Evolutionary conservation across 169 alveolate species (phyloP).

Genomic region (Plasmodium reichenowi): DNA sequence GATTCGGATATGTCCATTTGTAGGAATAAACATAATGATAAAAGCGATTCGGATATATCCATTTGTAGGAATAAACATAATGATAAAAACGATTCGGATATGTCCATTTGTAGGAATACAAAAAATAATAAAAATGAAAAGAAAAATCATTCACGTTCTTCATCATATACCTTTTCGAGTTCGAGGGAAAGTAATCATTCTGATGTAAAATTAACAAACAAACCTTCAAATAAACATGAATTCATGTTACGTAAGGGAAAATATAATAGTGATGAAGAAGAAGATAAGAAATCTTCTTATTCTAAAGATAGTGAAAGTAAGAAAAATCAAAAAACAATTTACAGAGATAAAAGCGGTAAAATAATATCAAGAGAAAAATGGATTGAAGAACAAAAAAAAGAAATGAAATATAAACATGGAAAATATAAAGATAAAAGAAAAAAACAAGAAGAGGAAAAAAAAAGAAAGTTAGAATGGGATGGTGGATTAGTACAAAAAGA

Average conservation of each 20-base stretch:
- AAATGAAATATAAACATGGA: constrained; percentile 12
- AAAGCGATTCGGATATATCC: background rate
- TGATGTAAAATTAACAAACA: background rate
- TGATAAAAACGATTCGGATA: background rate
- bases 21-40: background rate
- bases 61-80: background rate
- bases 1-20: background rate
- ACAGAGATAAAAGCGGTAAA: constrained; percentile 68
- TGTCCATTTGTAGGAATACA: background rate
- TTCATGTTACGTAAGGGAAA: background rate
- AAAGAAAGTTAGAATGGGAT: constrained; percentile 50
- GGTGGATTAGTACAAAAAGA: constrained; percentile 72
- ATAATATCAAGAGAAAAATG: constrained; percentile 72
- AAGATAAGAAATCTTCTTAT: background rate
- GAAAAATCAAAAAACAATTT: constrained; percentile 10
- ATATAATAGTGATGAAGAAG: background rate
- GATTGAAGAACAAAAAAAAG: constrained; percentile 16
- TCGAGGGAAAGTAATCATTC: background rate
- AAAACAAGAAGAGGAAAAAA: background rate
- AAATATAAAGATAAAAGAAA: background rate
- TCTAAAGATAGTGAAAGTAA: background rate
- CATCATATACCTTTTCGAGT: background rate
- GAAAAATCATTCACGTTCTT: no score
- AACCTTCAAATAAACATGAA: background rate
- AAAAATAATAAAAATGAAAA: constrained; percentile 3